A percentile compares a stretch with the other conserved stretches of the same genome.
Conservation (phyloP, 2,329 filamentous ascomycete species). For the Sarocladium oryzae region DNA sequence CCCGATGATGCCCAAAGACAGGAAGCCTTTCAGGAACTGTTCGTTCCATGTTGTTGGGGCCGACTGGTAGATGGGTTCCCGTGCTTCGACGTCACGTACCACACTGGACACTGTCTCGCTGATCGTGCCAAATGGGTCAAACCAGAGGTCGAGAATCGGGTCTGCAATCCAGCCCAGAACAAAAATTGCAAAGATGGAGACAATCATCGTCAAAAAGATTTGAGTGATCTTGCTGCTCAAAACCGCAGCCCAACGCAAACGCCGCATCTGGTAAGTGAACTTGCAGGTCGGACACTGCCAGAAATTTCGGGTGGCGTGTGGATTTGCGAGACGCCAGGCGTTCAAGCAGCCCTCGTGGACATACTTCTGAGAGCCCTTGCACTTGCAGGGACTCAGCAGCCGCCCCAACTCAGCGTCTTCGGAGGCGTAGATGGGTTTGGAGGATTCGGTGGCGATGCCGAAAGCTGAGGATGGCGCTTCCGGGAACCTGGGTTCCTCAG, state of each 20-base stretch:
- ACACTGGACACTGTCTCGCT: constrained; percentile 42
- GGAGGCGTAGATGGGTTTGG: constrained; percentile 56
- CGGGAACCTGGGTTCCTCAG: constrained; percentile 43
- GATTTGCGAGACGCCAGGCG: constrained; percentile 72
- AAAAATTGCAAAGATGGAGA: constrained; percentile 70
- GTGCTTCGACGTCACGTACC: constrained; percentile 33
- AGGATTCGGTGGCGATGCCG: constrained; percentile 25
- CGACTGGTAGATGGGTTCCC: constrained; percentile 37
- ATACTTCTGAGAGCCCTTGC: constrained; percentile 88
- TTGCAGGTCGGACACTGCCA: constrained; percentile 85
- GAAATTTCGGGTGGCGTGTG: constrained; percentile 59
- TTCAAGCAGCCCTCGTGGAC: constrained; percentile 89
- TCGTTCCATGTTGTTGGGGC: constrained; percentile 60
- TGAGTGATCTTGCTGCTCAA: constrained; percentile 63
- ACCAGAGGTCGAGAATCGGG: constrained; percentile 81
- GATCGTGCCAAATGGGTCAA: constrained; percentile 66
- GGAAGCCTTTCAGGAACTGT: constrained; percentile 84
- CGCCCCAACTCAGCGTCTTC: constrained; percentile 68
- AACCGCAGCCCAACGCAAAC: constrained; percentile 68
- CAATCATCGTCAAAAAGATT: constrained; percentile 60
- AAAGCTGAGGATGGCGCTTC: constrained; percentile 24
- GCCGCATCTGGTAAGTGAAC: constrained; percentile 73
- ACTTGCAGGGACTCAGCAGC: constrained; percentile 83
- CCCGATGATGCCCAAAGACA: constrained; percentile 82
- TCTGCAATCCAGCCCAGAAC: constrained; percentile 86